Evolutionary conservation across 352 stramenopile genomes (phyloP).

Genomic region (Phytophthora constricta): DNA sequence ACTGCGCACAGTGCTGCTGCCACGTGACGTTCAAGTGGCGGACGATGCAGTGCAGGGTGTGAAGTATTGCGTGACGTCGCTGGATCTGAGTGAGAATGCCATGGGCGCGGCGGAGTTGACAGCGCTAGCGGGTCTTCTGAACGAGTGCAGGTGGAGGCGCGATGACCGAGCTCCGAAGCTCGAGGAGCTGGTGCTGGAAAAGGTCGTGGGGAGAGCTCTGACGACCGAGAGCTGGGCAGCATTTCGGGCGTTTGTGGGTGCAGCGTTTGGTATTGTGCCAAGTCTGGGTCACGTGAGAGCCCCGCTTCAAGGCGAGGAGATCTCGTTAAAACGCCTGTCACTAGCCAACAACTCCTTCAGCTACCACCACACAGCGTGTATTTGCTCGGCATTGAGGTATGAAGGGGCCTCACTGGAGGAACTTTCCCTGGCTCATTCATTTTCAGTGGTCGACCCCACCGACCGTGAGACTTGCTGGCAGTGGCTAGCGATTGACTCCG

Average conservation of each 20-base stretch:
- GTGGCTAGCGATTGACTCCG: slow-evolving; percentile 40
- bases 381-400: slow-evolving; percentile 42
- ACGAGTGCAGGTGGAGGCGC: slow-evolving; percentile 1
- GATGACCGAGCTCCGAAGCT: slow-evolving; percentile 3
- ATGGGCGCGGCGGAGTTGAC: slow-evolving; percentile 31
- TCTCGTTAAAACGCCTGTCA: slow-evolving; percentile 34
- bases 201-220: slow-evolving; percentile 21
- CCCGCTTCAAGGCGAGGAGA: background rate
- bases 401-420: slow-evolving; percentile 28
- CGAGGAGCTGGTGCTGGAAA: slow-evolving; percentile 40
- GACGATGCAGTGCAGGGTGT: background rate
- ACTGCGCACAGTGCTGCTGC: slow-evolving; percentile 25
- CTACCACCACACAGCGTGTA: slow-evolving; percentile 32
- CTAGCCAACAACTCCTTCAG: slow-evolving; percentile 42
- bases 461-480: slow-evolving; percentile 41
- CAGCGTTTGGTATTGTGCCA: slow-evolving; percentile 21
- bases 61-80: slow-evolving; percentile 25
- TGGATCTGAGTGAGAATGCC: slow-evolving; percentile 43
- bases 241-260: slow-evolving; percentile 37
- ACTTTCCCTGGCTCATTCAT: slow-evolving; percentile 31
- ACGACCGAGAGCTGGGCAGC: slow-evolving; percentile 32
- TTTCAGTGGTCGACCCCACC: slow-evolving; percentile 35
- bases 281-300: background rate
- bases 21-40: background rate
- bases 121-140: slow-evolving; percentile 27